A percentile compares a stretch with the other conserved stretches of the same genome.
Evolutionary conservation across 148 eudicot genomes (phyloP).

Genomic region (Pharnaceum exiguum): DNA sequence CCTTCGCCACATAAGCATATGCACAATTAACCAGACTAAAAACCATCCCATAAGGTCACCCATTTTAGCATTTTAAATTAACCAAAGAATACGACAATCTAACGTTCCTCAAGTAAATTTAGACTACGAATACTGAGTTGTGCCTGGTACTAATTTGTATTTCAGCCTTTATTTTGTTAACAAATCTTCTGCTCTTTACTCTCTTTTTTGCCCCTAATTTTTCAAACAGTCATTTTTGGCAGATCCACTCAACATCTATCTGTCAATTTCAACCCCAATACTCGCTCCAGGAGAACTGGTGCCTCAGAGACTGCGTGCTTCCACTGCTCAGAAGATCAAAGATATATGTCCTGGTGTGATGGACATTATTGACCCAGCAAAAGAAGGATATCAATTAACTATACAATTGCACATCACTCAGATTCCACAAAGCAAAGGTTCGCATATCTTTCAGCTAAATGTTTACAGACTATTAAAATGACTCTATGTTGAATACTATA

Average conservation of each 20-base stretch:
- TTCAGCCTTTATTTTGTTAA: neutral
- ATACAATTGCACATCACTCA: constrained; percentile 47
- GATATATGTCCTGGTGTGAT: constrained; percentile 45
- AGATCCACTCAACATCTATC: constrained; percentile 42
- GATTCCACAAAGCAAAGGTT: constrained; percentile 69
- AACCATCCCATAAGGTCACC: too few relatives aligned
- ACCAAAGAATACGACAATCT: too few relatives aligned
- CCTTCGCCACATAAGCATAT: too few relatives aligned
- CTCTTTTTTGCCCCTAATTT: neutral
- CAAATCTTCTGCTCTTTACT: neutral
- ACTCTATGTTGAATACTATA: too few relatives aligned
- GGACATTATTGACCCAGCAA: constrained; percentile 53
- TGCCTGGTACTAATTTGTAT: too few relatives aligned
- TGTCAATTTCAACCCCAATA: constrained; percentile 84
- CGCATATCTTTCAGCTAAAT: neutral
- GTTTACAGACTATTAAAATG: neutral
- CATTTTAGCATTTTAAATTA: too few relatives aligned
- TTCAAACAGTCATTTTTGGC: constrained; percentile 47
- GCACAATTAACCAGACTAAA: too few relatives aligned
- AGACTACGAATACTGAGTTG: too few relatives aligned
- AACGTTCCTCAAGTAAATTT: too few relatives aligned
- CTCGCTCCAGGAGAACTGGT: constrained; percentile 34
- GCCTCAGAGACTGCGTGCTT: constrained; percentile 30
- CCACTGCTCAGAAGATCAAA: constrained; percentile 42
- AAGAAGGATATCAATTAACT: constrained; percentile 70